Base-by-base conservation (phyloP, 2,329 filamentous ascomycete genomes). In the Botrytis sinoallii region DNA sequence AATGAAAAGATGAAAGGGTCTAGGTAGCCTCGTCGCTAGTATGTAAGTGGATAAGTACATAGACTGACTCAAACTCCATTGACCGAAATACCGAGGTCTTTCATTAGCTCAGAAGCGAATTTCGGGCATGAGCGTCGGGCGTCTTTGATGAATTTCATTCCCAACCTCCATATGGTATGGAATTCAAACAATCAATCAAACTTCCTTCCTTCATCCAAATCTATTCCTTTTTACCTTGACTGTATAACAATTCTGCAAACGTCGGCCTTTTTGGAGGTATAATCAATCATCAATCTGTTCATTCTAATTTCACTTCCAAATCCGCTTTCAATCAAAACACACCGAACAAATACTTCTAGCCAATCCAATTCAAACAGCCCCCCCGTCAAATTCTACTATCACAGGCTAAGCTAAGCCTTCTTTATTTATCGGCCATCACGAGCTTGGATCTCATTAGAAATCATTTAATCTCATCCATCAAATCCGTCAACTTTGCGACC, bases 1-100 rank as follows among this genome's bases (percentile, higher is more conserved):
- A 55, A 55, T n/a, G 25, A 16, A 55, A 55, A 38, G 35, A 61
- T 40, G 16, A 38, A 25, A 35, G 32, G 35, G 14, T 25, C 59
- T 61, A 35, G n/a, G 14, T 29, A 35, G 18, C 3, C 32, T 42
- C 42, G 42, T 46, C 22, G 44, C 44, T 48, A 48, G 44, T 22
- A 48, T 48, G 46, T 10, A 48, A 22, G 46, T 48, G 46, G 46
- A 48, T 48, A 25, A 9, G 4, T n/a, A 32, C 29, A 1, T 32
- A 55, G 48, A 55, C 48, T 55, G 48, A 55, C 48, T 55, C 44
- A 63, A 38, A 32, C 42, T 52, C 20, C 25, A 25, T 9, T 55
- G 16, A 35, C 32, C 22, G 18, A 67, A 72, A 67, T 72, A 48
- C 70, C 70, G 61, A 67, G 70, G 70, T 71, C 29, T 44, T 3